phyloP scores from a whole-genome alignment of 2,329 filamentous ascomycete genomes.

The Verticillium nubilum region DNA sequence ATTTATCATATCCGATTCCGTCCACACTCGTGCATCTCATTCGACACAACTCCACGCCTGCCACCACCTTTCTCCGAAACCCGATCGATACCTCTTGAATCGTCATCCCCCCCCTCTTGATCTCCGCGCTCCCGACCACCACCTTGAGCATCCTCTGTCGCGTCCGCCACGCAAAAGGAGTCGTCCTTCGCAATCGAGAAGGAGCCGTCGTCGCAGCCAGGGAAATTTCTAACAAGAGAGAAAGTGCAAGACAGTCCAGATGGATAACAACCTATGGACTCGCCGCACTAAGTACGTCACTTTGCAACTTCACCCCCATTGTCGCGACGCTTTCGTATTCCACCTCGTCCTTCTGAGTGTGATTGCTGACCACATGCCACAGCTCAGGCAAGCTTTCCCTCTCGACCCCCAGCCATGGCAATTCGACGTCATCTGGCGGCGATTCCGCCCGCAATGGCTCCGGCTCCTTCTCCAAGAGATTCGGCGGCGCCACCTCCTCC shows the following conservation, averaged over 20 bases:
- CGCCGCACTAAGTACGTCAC: conserved; percentile 72
- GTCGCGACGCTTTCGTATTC: conserved; percentile 1
- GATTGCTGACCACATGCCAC: conserved; percentile 14
- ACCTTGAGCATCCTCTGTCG: not conserved
- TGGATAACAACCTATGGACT: conserved; percentile 69
- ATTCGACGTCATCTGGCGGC: conserved; percentile 46
- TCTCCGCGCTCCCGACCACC: not conserved
- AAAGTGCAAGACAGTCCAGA: conserved; percentile 32
- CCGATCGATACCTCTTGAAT: not conserved
- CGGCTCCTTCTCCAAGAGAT: conserved; percentile 63
- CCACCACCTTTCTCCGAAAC: not conserved
- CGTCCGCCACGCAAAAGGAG: conserved; percentile 1
- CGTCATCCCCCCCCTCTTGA: not conserved
- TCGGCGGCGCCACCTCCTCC: conserved; percentile 66
- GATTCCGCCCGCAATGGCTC: conserved; percentile 55
- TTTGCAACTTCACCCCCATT: not conserved
- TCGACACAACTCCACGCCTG: not conserved
- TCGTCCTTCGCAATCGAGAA: conserved; percentile 1
- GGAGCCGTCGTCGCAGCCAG: conserved; percentile 3
- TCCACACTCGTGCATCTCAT: not conserved
- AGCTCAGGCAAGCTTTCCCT: conserved; percentile 89
- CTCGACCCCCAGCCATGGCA: conserved; percentile 61
- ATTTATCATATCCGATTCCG: not conserved
- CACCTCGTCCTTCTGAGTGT: conserved; percentile 14
- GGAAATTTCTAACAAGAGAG: conserved; percentile 4